Conservation (phyloP, 768 basidiomycete species). For the Mycena crocata region DNA sequence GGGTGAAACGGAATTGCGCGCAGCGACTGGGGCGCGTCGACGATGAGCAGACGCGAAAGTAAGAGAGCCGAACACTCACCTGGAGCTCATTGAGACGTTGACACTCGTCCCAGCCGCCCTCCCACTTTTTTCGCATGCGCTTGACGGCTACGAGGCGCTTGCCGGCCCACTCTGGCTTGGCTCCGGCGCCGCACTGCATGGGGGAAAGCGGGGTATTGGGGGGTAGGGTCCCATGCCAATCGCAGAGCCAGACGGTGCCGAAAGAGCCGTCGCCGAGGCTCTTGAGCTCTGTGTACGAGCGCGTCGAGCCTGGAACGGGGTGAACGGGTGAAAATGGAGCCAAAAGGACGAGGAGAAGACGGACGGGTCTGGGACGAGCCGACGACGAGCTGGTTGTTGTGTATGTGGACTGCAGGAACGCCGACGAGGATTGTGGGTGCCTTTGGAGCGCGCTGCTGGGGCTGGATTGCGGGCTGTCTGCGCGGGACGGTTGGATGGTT, state of each 20-base stretch:
- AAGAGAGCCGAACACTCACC: conserved; percentile 59
- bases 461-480: conserved; percentile 43
- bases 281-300: conserved; percentile 95
- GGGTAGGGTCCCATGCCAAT: conserved; percentile 97
- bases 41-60: conserved; percentile 26
- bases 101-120: conserved; percentile 98
- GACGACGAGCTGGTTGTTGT: conserved; percentile 75
- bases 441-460: conserved; percentile 52
- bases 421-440: conserved; percentile 76
- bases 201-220: conserved; percentile 91
- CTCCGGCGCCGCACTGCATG: conserved; percentile 95
- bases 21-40: conserved; percentile 73
- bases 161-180: conserved; percentile 92
- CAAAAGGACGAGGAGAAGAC: conserved; percentile 44
- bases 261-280: conserved; percentile 98
- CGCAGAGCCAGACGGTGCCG: conserved; percentile 98
- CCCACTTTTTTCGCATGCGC: conserved; percentile 98
- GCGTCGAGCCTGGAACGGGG: conserved; percentile 86
- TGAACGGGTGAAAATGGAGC: conserved; percentile 27
- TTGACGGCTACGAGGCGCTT: conserved; percentile 97
- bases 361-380: conserved; percentile 78
- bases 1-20: conserved; percentile 95
- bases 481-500: conserved; percentile 35
- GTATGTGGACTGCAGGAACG: conserved; percentile 81
- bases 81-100: conserved; percentile 94